Conservation (phyloP, 1,284 basidiomycete species). For the Leccinum subrobustum region DNA sequence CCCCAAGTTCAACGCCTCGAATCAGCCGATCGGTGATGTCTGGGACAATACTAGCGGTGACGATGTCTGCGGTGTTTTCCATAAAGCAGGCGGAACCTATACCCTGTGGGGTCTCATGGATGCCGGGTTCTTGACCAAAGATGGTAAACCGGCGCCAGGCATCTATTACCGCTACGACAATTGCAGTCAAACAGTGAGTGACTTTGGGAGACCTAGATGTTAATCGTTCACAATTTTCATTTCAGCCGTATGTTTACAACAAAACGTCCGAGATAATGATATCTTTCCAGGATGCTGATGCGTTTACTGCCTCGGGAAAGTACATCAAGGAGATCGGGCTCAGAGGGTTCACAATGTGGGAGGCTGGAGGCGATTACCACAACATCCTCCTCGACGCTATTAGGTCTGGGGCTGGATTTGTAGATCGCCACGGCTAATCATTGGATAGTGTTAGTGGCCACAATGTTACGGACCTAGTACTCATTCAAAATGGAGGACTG, state of each 20-base stretch:
- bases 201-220: background rate
- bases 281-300: conserved; percentile 38
- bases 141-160: conserved; percentile 38
- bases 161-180: conserved; percentile 21
- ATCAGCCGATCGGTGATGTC: conserved; percentile 41
- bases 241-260: conserved; percentile 46
- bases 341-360: conserved; percentile 56
- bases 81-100: conserved; percentile 39
- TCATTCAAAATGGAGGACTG: background rate
- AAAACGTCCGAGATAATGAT: conserved; percentile 35
- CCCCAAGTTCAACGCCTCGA: conserved; percentile 38
- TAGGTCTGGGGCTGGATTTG: conserved; percentile 35
- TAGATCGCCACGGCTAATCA: background rate
- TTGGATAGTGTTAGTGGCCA: background rate
- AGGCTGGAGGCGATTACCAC: conserved; percentile 52
- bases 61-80: conserved; percentile 40
- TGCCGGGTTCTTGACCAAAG: conserved; percentile 38
- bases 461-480: too few relatives aligned
- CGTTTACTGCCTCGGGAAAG: conserved; percentile 55
- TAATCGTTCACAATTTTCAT: background rate
- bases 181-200: conserved; percentile 4
- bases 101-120: conserved; percentile 43
- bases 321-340: conserved; percentile 46
- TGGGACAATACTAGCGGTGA: conserved; percentile 37
- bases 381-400: conserved; percentile 53